Base-by-base conservation (phyloP, 2,329 filamentous ascomycete species). In the Knufia petricola region DNA sequence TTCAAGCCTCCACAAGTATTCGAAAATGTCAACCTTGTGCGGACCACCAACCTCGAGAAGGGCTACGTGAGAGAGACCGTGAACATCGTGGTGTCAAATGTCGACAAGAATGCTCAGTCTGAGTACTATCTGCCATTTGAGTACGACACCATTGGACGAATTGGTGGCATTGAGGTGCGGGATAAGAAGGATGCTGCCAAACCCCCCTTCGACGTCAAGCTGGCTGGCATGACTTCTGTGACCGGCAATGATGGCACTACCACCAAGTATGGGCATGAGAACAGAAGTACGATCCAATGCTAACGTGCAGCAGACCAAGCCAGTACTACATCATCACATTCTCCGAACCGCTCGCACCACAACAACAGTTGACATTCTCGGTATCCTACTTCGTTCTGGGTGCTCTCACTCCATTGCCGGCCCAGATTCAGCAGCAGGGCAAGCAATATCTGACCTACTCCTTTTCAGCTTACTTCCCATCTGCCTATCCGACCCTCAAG, bases 91-190 rank as follows among this genome's bases (percentile, higher is more conserved):
- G 80, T 98, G 55, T 85, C 95, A 72, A 98, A 98, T 66, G 74
- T 85, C 57, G 86, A 84, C 61, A 75, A 77, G 53, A 72, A 82
- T 57, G 77, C 88, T 15, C 89, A 96, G 64, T 79, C 81, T 64
- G 84, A 94, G 67, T 98, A 98, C 76, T 96, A 84, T 67, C 62
- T 98, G 46, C 86, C 89, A 2, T 94, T 98, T 64, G 83, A 86
- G 50, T 73, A 82, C 51, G 77, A 82, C 54, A 74, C 87, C 66
- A 78, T 95, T 60, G 77, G 79, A 55, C 82, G 78, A 56, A 72
- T 96, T 54, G 92, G 90, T 56, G 87, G 84, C 32, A 71, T 98
- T 50, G 89, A 96, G 70, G 92, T 89, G 47, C 87, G 84, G 72
- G 87, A 96, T 66, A 92, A 89, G 75, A 95, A 95, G 68, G 78